Percentiles rank a stretch among this genome's conserved stretches.
These are phyloP conservation scores for Barbarea vulgaris DNA, from an alignment of 345 rosid species.

Conservation along the genomic window DNA sequence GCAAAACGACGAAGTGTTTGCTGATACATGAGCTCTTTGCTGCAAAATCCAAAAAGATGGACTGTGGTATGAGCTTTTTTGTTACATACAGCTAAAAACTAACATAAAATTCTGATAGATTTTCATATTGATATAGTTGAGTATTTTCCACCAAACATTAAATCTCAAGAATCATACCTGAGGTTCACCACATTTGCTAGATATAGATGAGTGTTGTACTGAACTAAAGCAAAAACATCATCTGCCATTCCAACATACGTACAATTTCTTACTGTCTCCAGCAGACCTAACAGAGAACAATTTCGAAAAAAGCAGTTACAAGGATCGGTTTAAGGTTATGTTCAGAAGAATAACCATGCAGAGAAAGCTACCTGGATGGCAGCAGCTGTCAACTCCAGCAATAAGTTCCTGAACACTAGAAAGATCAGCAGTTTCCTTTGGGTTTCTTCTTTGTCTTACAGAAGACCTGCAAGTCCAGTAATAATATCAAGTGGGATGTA, in stretches of 20 bases:
- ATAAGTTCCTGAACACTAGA: conserved; percentile 86
- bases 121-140: background rate
- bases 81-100: background rate
- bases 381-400: conserved; percentile 59
- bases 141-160: conserved; percentile 2
- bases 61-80: background rate
- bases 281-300: conserved; percentile 57
- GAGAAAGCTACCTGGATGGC: conserved; percentile 63
- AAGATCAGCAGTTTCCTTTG: conserved; percentile 89
- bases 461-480: conserved; percentile 52
- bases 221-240: conserved; percentile 85
- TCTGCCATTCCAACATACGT: conserved; percentile 97
- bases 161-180: conserved; percentile 53
- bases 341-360: conserved; percentile 9
- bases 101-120: background rate
- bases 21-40: conserved; percentile 99
- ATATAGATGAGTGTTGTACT: conserved; percentile 81
- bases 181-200: conserved; percentile 87
- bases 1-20: conserved; percentile 86
- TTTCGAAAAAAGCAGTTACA: background rate
- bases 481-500: conserved; percentile 11
- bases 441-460: conserved; percentile 88
- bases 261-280: conserved; percentile 74
- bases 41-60: conserved; percentile 43
- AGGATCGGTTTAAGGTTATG: conserved; percentile 5